Evolutionary conservation across 2,329 filamentous ascomycete genomes (phyloP).

Genomic region (Colletotrichum sp.): DNA sequence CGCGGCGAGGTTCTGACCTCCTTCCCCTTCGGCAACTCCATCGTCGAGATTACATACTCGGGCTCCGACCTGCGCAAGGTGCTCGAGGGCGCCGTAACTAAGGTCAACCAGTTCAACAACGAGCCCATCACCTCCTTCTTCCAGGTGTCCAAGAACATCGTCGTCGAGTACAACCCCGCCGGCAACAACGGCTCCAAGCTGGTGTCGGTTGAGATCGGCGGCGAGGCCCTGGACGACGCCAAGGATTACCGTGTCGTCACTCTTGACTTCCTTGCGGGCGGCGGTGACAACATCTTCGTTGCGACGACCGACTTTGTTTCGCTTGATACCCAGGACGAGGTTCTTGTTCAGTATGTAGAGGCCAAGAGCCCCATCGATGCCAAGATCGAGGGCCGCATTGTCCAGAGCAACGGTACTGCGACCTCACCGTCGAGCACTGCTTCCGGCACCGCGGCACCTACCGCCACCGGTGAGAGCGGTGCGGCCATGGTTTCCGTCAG

Average conservation of each 20-base stretch:
- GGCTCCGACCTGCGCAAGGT: conserved; percentile 61
- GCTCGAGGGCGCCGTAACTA: conserved; percentile 63
- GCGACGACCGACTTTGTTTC: conserved; percentile 40
- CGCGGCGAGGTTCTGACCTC: conserved; percentile 67
- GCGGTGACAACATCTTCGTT: conserved; percentile 67
- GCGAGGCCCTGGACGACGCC: conserved; percentile 48
- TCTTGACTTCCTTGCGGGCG: conserved; percentile 65
- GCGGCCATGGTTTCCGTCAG: not conserved
- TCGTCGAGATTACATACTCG: conserved; percentile 60
- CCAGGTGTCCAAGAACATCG: conserved; percentile 63
- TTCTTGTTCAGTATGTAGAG: conserved; percentile 55
- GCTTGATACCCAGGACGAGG: conserved; percentile 59
- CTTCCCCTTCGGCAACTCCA: conserved; percentile 70
- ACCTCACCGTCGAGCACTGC: not conserved
- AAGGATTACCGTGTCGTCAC: conserved; percentile 63
- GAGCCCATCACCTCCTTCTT: conserved; percentile 61
- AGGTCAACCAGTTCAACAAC: conserved; percentile 59
- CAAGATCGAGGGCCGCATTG: conserved; percentile 52
- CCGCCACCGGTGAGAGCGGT: not conserved
- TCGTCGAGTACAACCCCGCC: conserved; percentile 61
- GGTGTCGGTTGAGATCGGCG: conserved; percentile 56
- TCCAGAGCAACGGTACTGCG: conserved; percentile 8
- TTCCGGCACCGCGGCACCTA: not conserved
- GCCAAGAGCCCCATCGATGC: conserved; percentile 53
- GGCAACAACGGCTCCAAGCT: conserved; percentile 55